A percentile compares a stretch with the other conserved stretches of the same genome.
These are phyloP conservation scores for Saururus chinensis DNA, from an alignment of 164 flowering plant genomes.

Conservation along the genomic window DNA sequence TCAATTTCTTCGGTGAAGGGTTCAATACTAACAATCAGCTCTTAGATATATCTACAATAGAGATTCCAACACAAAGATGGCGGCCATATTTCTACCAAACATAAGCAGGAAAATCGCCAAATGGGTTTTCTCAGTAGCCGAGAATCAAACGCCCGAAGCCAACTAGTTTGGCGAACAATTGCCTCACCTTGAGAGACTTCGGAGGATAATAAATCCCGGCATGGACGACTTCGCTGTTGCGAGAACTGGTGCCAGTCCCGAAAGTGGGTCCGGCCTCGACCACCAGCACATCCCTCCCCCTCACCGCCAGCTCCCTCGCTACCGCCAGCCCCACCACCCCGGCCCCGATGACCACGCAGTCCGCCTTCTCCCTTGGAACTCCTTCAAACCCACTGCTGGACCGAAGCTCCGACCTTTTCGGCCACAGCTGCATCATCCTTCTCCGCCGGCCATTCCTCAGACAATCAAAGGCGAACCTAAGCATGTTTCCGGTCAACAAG, in stretches of 20 bases:
- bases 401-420: neutral
- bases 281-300: conserved; percentile 72
- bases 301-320: conserved; percentile 53
- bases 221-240: conserved; percentile 86
- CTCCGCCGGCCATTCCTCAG: neutral
- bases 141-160: neutral
- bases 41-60: too few species aligned
- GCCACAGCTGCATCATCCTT: neutral
- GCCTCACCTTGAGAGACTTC: conserved; percentile 54
- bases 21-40: too few species aligned
- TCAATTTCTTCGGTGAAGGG: too few species aligned
- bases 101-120: neutral
- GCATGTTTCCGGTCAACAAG: too few species aligned
- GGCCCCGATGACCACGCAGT: conserved; percentile 90
- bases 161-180: too few species aligned
- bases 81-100: too few species aligned
- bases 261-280: conserved; percentile 72
- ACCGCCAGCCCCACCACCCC: conserved; percentile 79
- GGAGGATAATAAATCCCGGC: conserved; percentile 83
- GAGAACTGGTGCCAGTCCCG: conserved; percentile 76
- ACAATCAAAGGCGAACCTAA: too few species aligned
- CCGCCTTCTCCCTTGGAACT: conserved; percentile 49
- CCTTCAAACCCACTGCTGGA: neutral
- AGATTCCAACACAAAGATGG: too few species aligned
- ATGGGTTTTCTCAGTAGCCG: neutral